Conservation (phyloP, 73 alveolate species). For the Breviolum minutum region DNA sequence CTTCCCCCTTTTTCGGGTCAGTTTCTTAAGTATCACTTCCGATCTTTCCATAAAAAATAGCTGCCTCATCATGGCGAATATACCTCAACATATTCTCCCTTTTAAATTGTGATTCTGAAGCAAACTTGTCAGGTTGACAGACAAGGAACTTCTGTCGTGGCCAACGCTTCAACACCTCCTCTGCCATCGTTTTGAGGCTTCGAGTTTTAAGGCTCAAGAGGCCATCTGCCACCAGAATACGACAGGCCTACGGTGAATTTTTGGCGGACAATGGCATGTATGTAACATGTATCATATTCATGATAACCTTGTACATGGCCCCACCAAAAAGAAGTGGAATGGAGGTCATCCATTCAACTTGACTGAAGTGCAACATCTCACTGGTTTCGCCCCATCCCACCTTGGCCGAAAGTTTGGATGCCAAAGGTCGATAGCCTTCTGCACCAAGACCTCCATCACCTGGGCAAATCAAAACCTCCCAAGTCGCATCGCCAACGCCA, state of each 20-base stretch:
- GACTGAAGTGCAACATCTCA: neutral
- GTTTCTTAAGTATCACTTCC: no score
- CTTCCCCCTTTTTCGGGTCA: neutral
- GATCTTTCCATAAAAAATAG: no score
- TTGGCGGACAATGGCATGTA: no score
- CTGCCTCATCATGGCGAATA: no score
- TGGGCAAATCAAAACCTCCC: constrained; percentile 78
- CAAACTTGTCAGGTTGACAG: neutral
- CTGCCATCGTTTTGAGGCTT: neutral
- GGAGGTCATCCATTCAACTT: neutral
- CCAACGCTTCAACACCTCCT: constrained; percentile 23
- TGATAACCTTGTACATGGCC: no score
- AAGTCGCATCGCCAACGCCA: neutral
- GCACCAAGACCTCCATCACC: constrained; percentile 65
- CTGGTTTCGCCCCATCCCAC: neutral
- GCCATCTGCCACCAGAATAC: constrained; percentile 23
- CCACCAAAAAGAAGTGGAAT: no score
- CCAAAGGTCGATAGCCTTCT: constrained; percentile 78
- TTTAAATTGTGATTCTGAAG: neutral
- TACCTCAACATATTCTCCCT: no score
- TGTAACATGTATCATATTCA: neutral
- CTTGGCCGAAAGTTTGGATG: neutral
- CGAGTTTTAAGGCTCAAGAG: neutral
- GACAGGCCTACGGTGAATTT: neutral
- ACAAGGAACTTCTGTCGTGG: neutral